Percentiles rank a stretch among this genome's conserved stretches.
Conservation (phyloP, 495 filamentous ascomycete species). For the Hypoxylon subgilvum region DNA sequence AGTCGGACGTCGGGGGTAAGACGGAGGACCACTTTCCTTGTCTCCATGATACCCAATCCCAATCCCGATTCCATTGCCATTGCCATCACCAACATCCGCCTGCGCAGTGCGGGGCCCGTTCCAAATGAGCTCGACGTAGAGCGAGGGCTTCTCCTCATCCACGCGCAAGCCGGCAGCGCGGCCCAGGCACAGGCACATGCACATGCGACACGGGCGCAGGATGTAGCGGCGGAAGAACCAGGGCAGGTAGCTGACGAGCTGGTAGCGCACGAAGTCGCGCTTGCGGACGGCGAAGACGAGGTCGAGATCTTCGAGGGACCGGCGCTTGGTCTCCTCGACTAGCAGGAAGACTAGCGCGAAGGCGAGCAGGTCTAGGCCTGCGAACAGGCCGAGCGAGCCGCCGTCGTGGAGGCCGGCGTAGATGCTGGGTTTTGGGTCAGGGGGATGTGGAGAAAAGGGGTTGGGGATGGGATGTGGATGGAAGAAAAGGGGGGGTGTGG, state of each 20-base stretch:
- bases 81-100: neutral
- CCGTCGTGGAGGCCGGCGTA: constrained; percentile 17
- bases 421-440: too few relatives aligned
- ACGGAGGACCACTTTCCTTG: constrained; percentile 4
- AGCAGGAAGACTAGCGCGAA: constrained; percentile 42
- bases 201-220: constrained; percentile 3
- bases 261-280: constrained; percentile 38
- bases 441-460: too few relatives aligned
- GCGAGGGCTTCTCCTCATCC: constrained; percentile 6
- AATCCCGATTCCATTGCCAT: neutral
- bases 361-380: constrained; percentile 40
- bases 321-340: constrained; percentile 42
- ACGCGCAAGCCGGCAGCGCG: neutral
- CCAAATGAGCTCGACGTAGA: constrained; percentile 39
- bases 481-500: too few relatives aligned
- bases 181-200: too few relatives aligned
- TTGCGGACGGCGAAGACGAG: constrained; percentile 42
- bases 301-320: constrained; percentile 42
- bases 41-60: neutral
- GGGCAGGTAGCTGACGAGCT: constrained; percentile 36
- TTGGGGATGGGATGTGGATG: too few relatives aligned
- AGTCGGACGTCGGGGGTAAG: constrained; percentile 1
- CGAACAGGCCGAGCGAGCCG: constrained; percentile 37
- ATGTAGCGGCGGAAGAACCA: constrained; percentile 39
- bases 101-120: neutral